phyloP scores from a whole-genome alignment of 1,284 basidiomycete species.

The Mixia osmundae region DNA sequence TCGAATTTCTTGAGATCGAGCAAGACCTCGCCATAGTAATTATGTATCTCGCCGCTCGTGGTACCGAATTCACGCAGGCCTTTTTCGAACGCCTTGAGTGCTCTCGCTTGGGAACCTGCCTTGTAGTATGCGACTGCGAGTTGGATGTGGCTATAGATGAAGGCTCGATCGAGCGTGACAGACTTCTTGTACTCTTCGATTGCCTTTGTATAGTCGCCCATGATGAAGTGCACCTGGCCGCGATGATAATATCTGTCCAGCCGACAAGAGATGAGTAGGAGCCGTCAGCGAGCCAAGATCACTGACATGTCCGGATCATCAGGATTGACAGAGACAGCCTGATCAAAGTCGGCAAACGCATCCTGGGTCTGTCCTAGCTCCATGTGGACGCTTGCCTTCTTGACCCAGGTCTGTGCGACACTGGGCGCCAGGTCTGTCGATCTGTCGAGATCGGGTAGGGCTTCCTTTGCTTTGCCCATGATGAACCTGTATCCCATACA shows the following conservation, averaged over 20 bases:
- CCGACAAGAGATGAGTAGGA: background rate
- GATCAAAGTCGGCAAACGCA: constrained; percentile 32
- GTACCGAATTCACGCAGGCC: constrained; percentile 18
- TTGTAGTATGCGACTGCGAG: constrained; percentile 96
- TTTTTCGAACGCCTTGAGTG: constrained; percentile 70
- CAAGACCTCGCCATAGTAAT: constrained; percentile 67
- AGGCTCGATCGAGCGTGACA: constrained; percentile 51
- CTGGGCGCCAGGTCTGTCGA: constrained; percentile 48
- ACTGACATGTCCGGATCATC: constrained; percentile 48
- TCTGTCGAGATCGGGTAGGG: constrained; percentile 60
- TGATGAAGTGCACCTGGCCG: constrained; percentile 94
- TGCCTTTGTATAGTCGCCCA: constrained; percentile 65
- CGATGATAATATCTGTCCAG: constrained; percentile 82
- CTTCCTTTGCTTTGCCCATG: constrained; percentile 57
- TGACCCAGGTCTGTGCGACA: constrained; percentile 73
- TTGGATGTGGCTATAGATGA: constrained; percentile 91
- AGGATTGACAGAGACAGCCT: constrained; percentile 59
- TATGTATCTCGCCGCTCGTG: constrained; percentile 18
- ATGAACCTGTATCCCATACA: constrained; percentile 23
- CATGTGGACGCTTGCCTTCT: constrained; percentile 95
- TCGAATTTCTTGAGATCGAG: constrained; percentile 75
- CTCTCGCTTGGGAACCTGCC: constrained; percentile 45
- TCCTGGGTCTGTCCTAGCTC: constrained; percentile 38
- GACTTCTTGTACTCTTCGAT: constrained; percentile 79
- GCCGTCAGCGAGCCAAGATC: background rate